These are phyloP conservation scores for Macrotyloma uniflorum DNA, from an alignment of 306 rosid genomes.

Conservation along the genomic window DNA sequence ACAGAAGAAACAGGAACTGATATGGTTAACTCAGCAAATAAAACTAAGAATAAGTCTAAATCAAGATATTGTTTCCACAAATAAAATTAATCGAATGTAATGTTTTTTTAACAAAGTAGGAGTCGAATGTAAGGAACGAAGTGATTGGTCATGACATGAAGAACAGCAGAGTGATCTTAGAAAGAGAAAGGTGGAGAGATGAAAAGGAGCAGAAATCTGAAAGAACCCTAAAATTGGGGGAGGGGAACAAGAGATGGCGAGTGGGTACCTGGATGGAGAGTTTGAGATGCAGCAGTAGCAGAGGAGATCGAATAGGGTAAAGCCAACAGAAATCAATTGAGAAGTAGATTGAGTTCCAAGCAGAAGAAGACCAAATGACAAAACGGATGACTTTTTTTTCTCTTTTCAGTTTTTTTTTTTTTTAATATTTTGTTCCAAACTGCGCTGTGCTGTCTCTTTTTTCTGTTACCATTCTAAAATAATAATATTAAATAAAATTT, in stretches of 20 bases:
- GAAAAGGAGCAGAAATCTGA: not conserved
- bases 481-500: too few species aligned
- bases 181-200: not conserved
- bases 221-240: not conserved
- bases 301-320: not conserved
- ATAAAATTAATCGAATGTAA: not conserved
- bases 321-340: not conserved
- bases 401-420: not conserved
- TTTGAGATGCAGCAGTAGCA: not conserved
- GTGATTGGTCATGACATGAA: too few species aligned
- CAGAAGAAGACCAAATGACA: not conserved
- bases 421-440: too few species aligned
- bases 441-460: not conserved
- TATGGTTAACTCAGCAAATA: not conserved
- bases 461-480: too few species aligned
- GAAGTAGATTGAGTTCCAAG: not conserved
- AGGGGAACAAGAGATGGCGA: not conserved
- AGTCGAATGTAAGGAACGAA: not conserved
- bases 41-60: not conserved
- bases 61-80: not conserved
- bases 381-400: not conserved
- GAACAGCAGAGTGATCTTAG: not conserved
- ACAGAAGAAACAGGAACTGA: not conserved
- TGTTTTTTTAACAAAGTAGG: not conserved
- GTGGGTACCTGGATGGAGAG: not conserved